Base-by-base conservation (phyloP, 768 basidiomycete species). In the Kwoniella europaea region DNA sequence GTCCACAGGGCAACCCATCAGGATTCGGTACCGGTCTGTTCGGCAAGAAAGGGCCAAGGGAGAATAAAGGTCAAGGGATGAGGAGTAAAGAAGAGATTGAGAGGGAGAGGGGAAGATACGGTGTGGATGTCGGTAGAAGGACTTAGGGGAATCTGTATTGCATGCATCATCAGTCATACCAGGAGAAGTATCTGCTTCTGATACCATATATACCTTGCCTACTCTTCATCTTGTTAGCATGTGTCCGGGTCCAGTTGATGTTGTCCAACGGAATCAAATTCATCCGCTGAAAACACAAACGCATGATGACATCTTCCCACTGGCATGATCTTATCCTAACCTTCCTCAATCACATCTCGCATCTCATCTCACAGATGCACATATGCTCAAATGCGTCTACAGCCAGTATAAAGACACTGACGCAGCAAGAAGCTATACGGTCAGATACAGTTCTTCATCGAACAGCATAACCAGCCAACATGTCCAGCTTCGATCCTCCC, bases 61-160 rank as follows among this genome's bases (percentile, higher is more conserved):
- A 89, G 79, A 88, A 90, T 78, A 93, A 91, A 84, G 92, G 92
- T 10, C 85, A 85, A 66, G 93, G 93, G 16, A 86, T 95, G 87
- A 76, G 86, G 71, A 77, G 88, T 66, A 89, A 89, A 80, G 86
- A 83, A 67, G 91, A 91, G 69, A 85, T 95, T 22, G 92, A 95
- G 86, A 86, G 91, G 63, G 92, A 91, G 75, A 86, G 93, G 68
- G 94, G 94, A 29, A 87, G 94, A 84, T 91, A 87, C 81, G 85
- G 94, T 73, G 84, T 92, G 20, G 89, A 90, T 74, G 67, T 85
- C 27, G 82, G 82, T 9, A 66, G 80, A 55, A 65, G 76, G 70
- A 68, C 80, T 43, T 83, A 75, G 61, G 15, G 18, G 29, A 2
- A 9, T 24, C n/a, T n/a, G n/a, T n/a, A n/a, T 55, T 2, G n/a